Base-by-base conservation (phyloP, 148 eudicot genomes). In the Persicaria tinctoria region DNA sequence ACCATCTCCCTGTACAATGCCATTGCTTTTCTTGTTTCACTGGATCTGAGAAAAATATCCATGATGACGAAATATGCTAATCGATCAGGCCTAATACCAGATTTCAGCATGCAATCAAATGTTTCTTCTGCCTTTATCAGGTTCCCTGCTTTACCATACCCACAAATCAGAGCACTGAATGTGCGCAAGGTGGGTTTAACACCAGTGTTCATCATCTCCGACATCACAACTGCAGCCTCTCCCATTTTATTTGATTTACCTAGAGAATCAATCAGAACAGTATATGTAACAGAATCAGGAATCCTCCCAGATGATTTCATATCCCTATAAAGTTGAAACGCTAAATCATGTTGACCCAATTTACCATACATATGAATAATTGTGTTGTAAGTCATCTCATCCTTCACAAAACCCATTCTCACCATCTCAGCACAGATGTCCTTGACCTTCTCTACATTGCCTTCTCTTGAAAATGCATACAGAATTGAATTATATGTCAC, bases 331-430 rank as follows among this genome's bases (percentile, higher is more conserved):
- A 86, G 76, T 73, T 88, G 81, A 74, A 96, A 78, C 17, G 97
- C 96, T 69, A 86, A 75, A 70, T 90, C 97, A 85, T 80, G 86
- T 82, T 80, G 84, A 75, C 94, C 97, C 72, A 79, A 78, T 77
- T 87, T 90, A 74, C 97, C 97, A 73, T 92, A 84, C 99, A 96
- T 96, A 83, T 92, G 87, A 78, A 96, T 91, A 74, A 92, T 89
- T 47, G 99, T 96, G 81, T 96, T 96, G 80, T 89, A 89, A 68
- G 97, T 90, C 99, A 90, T 92, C 78, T 96, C 99, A 86, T 92
- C 91, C 84, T 88, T 89, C 45, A 77, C 79, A 74, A 96, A 96
- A 54, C 99, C 99, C 82, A 78, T 86, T 79, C 87, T 83, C 82
- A 86, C 83, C 97, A 96, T 90, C 72, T 90, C 91, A 50, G 87